These are phyloP conservation scores for Wakefieldia striispora DNA, from an alignment of 768 basidiomycete genomes.

Conservation along the genomic window DNA sequence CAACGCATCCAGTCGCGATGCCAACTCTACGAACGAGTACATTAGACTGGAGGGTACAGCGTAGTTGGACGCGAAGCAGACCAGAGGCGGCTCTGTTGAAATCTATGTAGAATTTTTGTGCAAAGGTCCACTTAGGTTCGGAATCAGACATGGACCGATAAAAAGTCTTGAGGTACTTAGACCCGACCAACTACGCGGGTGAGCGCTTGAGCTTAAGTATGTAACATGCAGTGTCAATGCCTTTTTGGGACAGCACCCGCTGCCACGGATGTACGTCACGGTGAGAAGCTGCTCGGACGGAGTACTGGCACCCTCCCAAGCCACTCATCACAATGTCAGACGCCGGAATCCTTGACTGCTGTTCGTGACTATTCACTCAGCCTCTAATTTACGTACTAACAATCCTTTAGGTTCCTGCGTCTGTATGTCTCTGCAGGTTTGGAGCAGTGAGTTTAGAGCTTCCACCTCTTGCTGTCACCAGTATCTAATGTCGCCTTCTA, in stretches of 20 bases:
- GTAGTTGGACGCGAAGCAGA: not conserved
- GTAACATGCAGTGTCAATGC: too few species aligned
- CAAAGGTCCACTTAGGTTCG: slow-evolving; percentile 28
- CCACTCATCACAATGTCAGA: slow-evolving; percentile 16
- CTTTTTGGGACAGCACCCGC: too few species aligned
- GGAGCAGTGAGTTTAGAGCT: slow-evolving; percentile 26
- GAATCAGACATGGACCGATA: slow-evolving; percentile 13
- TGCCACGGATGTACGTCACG: too few species aligned
- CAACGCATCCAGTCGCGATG: slow-evolving; percentile 42
- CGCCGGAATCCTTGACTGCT: slow-evolving; percentile 9
- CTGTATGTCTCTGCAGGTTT: slow-evolving; percentile 11
- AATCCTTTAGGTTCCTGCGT: slow-evolving; percentile 10
- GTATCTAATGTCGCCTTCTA: not conserved
- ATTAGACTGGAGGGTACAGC: slow-evolving; percentile 11
- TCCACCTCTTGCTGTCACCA: not conserved
- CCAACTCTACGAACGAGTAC: slow-evolving; percentile 41
- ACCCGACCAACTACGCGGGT: too few species aligned
- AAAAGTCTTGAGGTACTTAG: too few species aligned
- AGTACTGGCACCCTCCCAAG: not conserved
- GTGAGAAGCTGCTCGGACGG: too few species aligned
- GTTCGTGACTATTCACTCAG: slow-evolving; percentile 13
- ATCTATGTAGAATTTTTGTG: slow-evolving; percentile 27
- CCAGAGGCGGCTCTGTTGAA: slow-evolving; percentile 28
- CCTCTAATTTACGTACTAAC: not conserved
- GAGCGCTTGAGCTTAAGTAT: too few species aligned